Evolutionary conservation across 1,284 basidiomycete genomes (phyloP).

Genomic region (Leccinum angustisporum): DNA sequence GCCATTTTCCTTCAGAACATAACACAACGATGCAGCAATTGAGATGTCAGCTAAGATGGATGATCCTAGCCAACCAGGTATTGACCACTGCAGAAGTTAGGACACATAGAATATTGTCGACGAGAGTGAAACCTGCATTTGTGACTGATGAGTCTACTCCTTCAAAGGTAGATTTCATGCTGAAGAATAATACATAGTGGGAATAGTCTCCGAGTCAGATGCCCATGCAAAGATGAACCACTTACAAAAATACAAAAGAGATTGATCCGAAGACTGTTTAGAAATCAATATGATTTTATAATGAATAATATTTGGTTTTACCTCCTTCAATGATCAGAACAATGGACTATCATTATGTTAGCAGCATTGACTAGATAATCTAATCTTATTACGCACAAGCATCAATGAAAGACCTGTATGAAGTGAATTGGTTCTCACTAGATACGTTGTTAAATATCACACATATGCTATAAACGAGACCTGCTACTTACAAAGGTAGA

Average conservation of each 20-base stretch:
- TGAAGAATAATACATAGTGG: neutral
- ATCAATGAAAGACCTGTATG: slow-evolving; percentile 4
- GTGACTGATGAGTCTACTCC: neutral
- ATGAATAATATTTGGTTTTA: neutral
- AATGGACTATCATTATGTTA: slow-evolving; percentile 14
- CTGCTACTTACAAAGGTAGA: slow-evolving; percentile 23
- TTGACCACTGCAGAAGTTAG: slow-evolving; percentile 18
- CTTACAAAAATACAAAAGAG: slow-evolving; percentile 36
- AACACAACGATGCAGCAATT: slow-evolving; percentile 23
- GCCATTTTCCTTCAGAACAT: slow-evolving; percentile 9
- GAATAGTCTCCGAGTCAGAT: neutral
- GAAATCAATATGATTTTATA: slow-evolving; percentile 2
- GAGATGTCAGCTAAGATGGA: slow-evolving; percentile 24
- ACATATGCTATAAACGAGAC: neutral
- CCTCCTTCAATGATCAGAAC: slow-evolving; percentile 24
- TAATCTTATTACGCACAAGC: slow-evolving; percentile 19
- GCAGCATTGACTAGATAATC: neutral
- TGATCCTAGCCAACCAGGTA: slow-evolving; percentile 22
- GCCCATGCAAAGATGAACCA: neutral
- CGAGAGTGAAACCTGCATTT: slow-evolving; percentile 4
- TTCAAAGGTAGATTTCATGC: neutral
- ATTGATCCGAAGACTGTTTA: slow-evolving; percentile 32
- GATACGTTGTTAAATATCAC: neutral
- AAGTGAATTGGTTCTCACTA: slow-evolving; percentile 11
- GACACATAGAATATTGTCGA: neutral